Evolutionary conservation across 2,329 filamentous ascomycete genomes (phyloP).

Genomic region (Myriosclerotinia scirpicola): DNA sequence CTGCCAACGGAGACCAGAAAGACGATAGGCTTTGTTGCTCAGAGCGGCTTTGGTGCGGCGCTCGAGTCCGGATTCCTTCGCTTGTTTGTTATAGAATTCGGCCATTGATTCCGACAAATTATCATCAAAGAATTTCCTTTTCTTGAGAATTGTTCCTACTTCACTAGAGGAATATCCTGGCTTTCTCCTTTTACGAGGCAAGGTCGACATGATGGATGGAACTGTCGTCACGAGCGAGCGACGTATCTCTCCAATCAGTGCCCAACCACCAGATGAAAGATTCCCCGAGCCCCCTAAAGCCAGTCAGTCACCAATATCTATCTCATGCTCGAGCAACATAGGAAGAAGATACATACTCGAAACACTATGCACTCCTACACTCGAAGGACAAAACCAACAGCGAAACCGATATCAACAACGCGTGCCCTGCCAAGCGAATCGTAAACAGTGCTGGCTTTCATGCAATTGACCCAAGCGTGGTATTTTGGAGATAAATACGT

Average conservation of each 20-base stretch:
- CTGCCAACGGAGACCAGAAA: constrained; percentile 4
- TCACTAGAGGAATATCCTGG: neutral
- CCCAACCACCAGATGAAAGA: too few relatives aligned
- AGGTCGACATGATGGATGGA: neutral
- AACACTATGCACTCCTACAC: neutral
- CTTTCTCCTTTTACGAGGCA: neutral
- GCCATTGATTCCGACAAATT: constrained; percentile 11
- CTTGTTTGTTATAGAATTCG: neutral
- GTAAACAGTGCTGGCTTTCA: neutral
- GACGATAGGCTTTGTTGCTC: neutral
- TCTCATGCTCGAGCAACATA: neutral
- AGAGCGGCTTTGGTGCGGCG: constrained; percentile 4
- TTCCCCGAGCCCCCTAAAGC: too few relatives aligned
- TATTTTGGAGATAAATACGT: neutral
- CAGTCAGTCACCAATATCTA: neutral
- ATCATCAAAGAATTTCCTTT: neutral
- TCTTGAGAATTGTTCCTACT: neutral
- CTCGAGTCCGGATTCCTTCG: constrained; percentile 4
- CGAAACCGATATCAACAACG: neutral
- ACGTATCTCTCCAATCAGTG: too few relatives aligned
- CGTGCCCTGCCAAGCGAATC: neutral
- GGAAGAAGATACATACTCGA: neutral
- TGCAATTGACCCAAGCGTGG: neutral
- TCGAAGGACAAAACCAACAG: neutral
- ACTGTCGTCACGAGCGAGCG: too few relatives aligned